phyloP scores from a whole-genome alignment of 2,329 filamentous ascomycete species.

The Metarhizium rileyi region DNA sequence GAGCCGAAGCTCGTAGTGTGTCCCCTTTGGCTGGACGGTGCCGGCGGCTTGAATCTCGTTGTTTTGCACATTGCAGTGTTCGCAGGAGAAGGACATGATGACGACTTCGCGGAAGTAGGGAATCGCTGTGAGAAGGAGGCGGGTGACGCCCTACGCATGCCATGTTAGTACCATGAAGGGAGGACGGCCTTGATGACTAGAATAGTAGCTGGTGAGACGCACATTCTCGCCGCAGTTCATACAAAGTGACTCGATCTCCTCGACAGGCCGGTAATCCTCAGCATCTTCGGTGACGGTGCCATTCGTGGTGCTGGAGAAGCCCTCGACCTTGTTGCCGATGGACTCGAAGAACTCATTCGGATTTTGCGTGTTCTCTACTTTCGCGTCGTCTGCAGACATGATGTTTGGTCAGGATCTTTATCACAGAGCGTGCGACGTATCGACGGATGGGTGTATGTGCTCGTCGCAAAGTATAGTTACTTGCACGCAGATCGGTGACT shows the following conservation, averaged over 20 bases:
- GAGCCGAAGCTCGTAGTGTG: slow-evolving; percentile 73
- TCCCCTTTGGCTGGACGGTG: slow-evolving; percentile 80
- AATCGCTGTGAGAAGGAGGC: slow-evolving; percentile 81
- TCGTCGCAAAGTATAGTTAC: not conserved
- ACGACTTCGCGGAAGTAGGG: slow-evolving; percentile 97
- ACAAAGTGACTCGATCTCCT: slow-evolving; percentile 69
- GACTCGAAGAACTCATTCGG: slow-evolving; percentile 49
- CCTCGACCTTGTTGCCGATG: slow-evolving; percentile 51
- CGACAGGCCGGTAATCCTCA: slow-evolving; percentile 47
- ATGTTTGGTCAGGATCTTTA: slow-evolving; percentile 7
- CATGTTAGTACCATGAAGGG: not conserved
- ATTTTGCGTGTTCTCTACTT: slow-evolving; percentile 26
- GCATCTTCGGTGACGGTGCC: slow-evolving; percentile 22
- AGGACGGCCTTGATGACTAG: too few relatives aligned
- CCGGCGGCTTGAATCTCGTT: slow-evolving; percentile 91
- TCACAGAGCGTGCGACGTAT: slow-evolving; percentile 7
- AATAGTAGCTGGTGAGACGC: slow-evolving; percentile 17
- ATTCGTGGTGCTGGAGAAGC: slow-evolving; percentile 32
- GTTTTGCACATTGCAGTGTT: slow-evolving; percentile 81
- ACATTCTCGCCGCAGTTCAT: slow-evolving; percentile 81
- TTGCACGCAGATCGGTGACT: not conserved
- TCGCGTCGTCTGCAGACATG: slow-evolving; percentile 35
- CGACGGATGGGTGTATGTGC: not conserved
- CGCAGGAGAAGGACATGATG: slow-evolving; percentile 92
- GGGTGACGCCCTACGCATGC: slow-evolving; percentile 63